A percentile compares a stretch with the other conserved stretches of the same genome.
These are phyloP conservation scores for Termitomyces sp. DNA, from an alignment of 768 basidiomycete species.

Conservation along the genomic window DNA sequence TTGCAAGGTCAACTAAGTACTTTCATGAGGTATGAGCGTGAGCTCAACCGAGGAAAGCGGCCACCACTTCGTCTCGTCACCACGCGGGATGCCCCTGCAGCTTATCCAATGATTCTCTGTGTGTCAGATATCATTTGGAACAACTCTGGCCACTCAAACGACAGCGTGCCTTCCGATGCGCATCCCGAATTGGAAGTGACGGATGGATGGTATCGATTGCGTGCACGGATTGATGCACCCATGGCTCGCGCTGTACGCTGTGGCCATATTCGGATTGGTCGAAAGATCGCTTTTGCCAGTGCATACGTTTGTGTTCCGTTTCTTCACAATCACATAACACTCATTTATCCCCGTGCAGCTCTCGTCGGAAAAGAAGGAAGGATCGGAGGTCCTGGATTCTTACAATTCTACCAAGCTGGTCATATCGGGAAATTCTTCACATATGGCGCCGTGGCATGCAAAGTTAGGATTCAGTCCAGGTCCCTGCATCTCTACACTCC, in stretches of 20 bases:
- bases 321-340: neutral
- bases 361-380: conserved; percentile 65
- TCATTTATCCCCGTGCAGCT: conserved; percentile 37
- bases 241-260: conserved; percentile 63
- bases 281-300: conserved; percentile 78
- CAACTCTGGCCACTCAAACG: conserved; percentile 27
- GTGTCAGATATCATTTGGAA: conserved; percentile 68
- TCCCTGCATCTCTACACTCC: conserved; percentile 70
- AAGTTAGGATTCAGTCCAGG: conserved; percentile 73
- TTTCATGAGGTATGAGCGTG: conserved; percentile 76
- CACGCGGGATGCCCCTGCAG: conserved; percentile 76
- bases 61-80: conserved; percentile 78
- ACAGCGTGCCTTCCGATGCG: conserved; percentile 28
- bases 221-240: conserved; percentile 68
- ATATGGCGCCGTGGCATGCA: conserved; percentile 82
- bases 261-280: conserved; percentile 66
- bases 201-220: conserved; percentile 94
- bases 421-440: conserved; percentile 80
- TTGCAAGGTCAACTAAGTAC: neutral
- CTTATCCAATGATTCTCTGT: conserved; percentile 79
- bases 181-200: conserved; percentile 81
- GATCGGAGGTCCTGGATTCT: conserved; percentile 77
- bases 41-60: conserved; percentile 70
- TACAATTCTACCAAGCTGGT: conserved; percentile 60
- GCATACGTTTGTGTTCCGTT: conserved; percentile 56